Percentiles rank a stretch among this genome's conserved stretches.
phyloP scores from a whole-genome alignment of 2,329 filamentous ascomycete genomes.

The Bipolaris bicolor region DNA sequence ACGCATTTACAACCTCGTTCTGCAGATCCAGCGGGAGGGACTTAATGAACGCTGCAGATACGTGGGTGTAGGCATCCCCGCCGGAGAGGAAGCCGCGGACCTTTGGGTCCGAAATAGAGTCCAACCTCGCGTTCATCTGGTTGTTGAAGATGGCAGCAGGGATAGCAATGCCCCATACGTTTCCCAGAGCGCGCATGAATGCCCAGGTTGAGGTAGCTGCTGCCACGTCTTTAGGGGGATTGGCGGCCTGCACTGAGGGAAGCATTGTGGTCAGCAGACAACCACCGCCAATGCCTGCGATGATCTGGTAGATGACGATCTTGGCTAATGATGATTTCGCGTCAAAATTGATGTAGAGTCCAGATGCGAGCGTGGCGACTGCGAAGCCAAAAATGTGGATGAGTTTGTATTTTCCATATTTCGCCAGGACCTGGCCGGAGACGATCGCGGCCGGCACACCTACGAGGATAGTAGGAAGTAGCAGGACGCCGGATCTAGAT shows the following conservation, averaged over 20 bases:
- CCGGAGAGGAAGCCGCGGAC: too few species aligned
- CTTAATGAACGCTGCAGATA: too few species aligned
- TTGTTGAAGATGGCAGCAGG: background rate
- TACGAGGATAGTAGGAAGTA: background rate
- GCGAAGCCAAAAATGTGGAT: background rate
- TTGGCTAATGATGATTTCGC: background rate
- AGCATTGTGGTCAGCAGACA: background rate
- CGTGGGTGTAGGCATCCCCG: too few species aligned
- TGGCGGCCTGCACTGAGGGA: background rate
- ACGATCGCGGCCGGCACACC: background rate
- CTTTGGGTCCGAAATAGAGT: too few species aligned
- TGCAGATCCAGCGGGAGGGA: too few species aligned
- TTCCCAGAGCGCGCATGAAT: background rate
- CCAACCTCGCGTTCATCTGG: background rate
- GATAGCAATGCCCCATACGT: background rate
- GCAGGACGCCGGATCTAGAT: background rate
- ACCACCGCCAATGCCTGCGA: background rate
- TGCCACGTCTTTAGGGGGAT: background rate
- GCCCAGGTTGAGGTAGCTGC: background rate
- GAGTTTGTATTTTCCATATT: background rate
- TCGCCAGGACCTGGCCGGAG: background rate
- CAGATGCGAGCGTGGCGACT: background rate
- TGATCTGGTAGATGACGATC: background rate
- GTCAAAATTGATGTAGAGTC: background rate
- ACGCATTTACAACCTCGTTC: too few species aligned